A percentile compares a stretch with the other conserved stretches of the same genome.
phyloP scores from a whole-genome alignment of 148 eudicot genomes.

The Amaranthus palmeri region DNA sequence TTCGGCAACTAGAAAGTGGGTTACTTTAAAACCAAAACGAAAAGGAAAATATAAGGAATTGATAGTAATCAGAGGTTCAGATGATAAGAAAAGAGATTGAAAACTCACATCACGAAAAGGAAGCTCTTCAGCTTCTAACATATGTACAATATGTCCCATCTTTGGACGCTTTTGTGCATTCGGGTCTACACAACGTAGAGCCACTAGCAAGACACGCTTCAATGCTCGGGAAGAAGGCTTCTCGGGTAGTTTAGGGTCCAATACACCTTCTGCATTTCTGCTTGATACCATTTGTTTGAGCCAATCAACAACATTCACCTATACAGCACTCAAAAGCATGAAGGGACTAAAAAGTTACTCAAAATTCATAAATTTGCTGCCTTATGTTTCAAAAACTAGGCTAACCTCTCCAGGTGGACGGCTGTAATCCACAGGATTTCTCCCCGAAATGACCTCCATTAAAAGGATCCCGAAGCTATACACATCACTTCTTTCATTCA shows the following conservation, averaged over 20 bases:
- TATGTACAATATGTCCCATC: slow-evolving; percentile 87
- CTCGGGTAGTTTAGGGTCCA: slow-evolving; percentile 75
- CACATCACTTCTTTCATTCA: slow-evolving; percentile 87
- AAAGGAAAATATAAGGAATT: not conserved
- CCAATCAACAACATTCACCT: slow-evolving; percentile 93
- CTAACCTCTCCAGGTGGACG: slow-evolving; percentile 80
- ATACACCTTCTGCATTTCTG: slow-evolving; percentile 64
- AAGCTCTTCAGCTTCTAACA: slow-evolving; percentile 82
- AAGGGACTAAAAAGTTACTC: not conserved
- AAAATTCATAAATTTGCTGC: not conserved
- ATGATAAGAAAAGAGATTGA: not conserved
- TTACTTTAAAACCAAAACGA: not conserved
- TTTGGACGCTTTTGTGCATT: slow-evolving; percentile 85
- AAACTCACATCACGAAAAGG: slow-evolving; percentile 72
- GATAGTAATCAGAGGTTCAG: not conserved
- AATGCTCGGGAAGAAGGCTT: slow-evolving; percentile 80
- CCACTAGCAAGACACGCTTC: slow-evolving; percentile 73
- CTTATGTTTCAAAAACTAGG: not conserved
- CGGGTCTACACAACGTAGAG: slow-evolving; percentile 86
- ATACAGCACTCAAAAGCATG: slow-evolving; percentile 6
- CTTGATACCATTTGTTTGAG: slow-evolving; percentile 75
- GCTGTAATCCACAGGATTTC: slow-evolving; percentile 89
- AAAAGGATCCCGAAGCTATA: slow-evolving; percentile 88
- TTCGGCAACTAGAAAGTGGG: not conserved
- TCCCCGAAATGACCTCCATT: slow-evolving; percentile 83